Conservation (phyloP, 805 yeast species). For the Schwanniomyces vanrijiae region DNA sequence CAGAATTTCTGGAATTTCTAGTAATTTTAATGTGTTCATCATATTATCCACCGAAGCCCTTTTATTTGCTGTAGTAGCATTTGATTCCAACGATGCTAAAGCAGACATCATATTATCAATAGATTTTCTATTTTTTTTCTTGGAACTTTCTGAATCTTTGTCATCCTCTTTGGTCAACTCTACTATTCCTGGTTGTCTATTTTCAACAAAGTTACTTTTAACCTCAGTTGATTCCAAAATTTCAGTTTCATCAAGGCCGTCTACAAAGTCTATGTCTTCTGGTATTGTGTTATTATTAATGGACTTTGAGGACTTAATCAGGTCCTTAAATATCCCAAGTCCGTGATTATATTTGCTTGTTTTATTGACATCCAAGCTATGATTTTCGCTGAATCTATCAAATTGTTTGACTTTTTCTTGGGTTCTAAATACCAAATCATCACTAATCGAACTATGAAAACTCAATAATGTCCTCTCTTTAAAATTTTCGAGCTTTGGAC, state of each 20-base stretch:
- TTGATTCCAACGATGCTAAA: conserved; percentile 17
- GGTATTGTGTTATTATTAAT: no score
- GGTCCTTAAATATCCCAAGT: conserved; percentile 5
- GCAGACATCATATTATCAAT: conserved; percentile 33
- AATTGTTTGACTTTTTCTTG: conserved; percentile 13
- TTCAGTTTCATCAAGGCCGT: no score
- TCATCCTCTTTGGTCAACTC: conserved; percentile 7
- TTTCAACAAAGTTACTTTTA: not conserved
- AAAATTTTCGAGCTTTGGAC: not conserved
- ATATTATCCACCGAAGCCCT: conserved; percentile 22
- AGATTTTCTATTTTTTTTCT: conserved; percentile 28
- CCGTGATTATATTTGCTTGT: conserved; percentile 6
- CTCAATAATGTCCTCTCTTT: conserved; percentile 8
- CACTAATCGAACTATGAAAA: conserved; percentile 24
- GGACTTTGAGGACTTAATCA: no score
- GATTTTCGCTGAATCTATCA: conserved; percentile 9
- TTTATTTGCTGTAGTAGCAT: conserved; percentile 3
- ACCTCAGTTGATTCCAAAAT: not conserved
- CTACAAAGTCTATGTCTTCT: no score
- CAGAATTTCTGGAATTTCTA: conserved; percentile 1
- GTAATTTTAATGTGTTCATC: conserved; percentile 19
- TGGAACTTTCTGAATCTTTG: conserved; percentile 12
- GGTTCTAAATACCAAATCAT: conserved; percentile 14
- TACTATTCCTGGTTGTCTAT: conserved; percentile 1
- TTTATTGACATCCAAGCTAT: not conserved